A percentile compares a stretch with the other conserved stretches of the same genome.
These are phyloP conservation scores for Fusarium verticillioides DNA, from an alignment of 2,329 filamentous ascomycete genomes.

Conservation along the genomic window DNA sequence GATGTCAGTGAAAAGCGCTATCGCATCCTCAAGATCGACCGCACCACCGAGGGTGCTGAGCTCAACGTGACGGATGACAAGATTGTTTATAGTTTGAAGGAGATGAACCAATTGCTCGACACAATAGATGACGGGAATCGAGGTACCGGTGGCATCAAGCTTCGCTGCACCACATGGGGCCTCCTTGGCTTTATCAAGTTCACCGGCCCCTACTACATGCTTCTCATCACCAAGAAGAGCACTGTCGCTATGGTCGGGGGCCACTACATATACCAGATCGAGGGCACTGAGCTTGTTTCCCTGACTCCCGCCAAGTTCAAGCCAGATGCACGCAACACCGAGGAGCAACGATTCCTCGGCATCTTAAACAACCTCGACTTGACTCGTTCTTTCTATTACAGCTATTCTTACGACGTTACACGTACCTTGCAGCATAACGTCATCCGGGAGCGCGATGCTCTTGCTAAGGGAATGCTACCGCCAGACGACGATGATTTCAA, in stretches of 20 bases:
- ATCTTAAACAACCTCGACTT: conserved; percentile 94
- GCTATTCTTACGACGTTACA: conserved; percentile 97
- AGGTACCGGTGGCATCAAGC: conserved; percentile 85
- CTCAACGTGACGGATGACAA: conserved; percentile 92
- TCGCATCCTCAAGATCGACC: conserved; percentile 93
- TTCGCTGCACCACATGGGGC: conserved; percentile 93
- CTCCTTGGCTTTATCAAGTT: conserved; percentile 95
- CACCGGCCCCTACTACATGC: conserved; percentile 96
- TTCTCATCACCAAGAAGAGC: conserved; percentile 93
- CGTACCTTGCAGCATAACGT: conserved; percentile 93
- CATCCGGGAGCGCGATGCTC: conserved; percentile 76
- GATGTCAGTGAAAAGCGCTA: conserved; percentile 91
- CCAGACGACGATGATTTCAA: conserved; percentile 76
- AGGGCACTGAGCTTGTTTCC: conserved; percentile 91
- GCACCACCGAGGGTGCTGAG: conserved; percentile 80
- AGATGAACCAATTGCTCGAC: conserved; percentile 93
- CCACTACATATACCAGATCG: conserved; percentile 95
- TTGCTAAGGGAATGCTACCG: conserved; percentile 72
- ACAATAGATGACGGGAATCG: conserved; percentile 97
- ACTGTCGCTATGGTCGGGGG: conserved; percentile 96
- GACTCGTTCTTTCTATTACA: conserved; percentile 95
- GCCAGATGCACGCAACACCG: conserved; percentile 81
- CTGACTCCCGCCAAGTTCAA: conserved; percentile 81
- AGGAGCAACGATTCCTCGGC: conserved; percentile 87
- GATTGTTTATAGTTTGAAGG: conserved; percentile 89